Percentiles rank a stretch among this genome's conserved stretches.
phyloP scores from a whole-genome alignment of 352 stramenopile species.

The Phytophthora pseudosyringae region DNA sequence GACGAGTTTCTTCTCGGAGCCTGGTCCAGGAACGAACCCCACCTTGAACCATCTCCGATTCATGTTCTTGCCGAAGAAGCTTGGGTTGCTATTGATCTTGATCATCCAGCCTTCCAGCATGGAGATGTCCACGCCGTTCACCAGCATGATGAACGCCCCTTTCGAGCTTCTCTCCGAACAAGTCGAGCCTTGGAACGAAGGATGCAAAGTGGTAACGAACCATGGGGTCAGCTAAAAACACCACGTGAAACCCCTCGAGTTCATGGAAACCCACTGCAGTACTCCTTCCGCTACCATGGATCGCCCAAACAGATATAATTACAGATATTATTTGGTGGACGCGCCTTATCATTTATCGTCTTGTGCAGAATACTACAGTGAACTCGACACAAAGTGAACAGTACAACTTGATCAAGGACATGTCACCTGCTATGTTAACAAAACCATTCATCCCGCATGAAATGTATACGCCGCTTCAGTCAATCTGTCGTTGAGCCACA shows the following conservation, averaged over 20 bases:
- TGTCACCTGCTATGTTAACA: no score
- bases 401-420: no score
- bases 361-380: no score
- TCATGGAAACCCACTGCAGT: not conserved
- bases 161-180: not conserved
- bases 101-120: conserved; percentile 86
- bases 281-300: no score
- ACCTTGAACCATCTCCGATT: conserved; percentile 85
- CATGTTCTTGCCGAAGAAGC: conserved; percentile 78
- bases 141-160: conserved; percentile 38
- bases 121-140: conserved; percentile 85
- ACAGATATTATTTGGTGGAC: no score
- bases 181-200: not conserved
- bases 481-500: no score
- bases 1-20: conserved; percentile 66
- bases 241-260: conserved; percentile 9
- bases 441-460: no score
- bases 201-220: conserved; percentile 12
- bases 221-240: not conserved
- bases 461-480: no score
- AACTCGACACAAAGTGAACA: no score
- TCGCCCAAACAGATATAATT: no score
- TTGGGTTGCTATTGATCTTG: conserved; percentile 89
- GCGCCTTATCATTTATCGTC: no score
- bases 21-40: conserved; percentile 50